Evolutionary conservation across 2,329 filamentous ascomycete genomes (phyloP).

Genomic region (Hypomyces rosellus): DNA sequence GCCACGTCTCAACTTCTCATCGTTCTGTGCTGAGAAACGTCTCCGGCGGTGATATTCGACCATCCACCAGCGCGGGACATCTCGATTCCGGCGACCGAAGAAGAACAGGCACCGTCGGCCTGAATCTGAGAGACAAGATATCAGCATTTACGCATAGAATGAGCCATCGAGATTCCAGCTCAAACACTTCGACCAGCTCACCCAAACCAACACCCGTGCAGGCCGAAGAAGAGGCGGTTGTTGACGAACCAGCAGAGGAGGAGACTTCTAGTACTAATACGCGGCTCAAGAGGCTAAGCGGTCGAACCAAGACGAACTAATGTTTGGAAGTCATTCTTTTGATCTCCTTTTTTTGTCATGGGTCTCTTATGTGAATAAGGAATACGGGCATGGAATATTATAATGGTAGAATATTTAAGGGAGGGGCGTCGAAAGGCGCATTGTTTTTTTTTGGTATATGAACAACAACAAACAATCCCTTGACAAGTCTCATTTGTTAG

Average conservation of each 20-base stretch:
- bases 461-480: no score
- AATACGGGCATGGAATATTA: no score
- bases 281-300: not conserved
- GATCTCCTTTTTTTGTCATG: no score
- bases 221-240: not conserved
- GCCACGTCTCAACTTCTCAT: slow-evolving; percentile 18
- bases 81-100: slow-evolving; percentile 20
- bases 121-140: slow-evolving; percentile 31
- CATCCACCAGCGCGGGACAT: slow-evolving; percentile 27
- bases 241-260: not conserved
- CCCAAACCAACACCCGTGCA: not conserved
- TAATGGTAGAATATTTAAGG: no score
- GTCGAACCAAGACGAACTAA: not conserved
- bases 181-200: not conserved
- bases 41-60: slow-evolving; percentile 19
- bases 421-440: no score
- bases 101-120: slow-evolving; percentile 23
- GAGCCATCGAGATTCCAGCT: slow-evolving; percentile 19
- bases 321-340: no score
- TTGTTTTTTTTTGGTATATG: no score
- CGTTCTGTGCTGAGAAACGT: slow-evolving; percentile 13
- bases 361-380: no score
- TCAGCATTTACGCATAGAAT: slow-evolving; percentile 27
- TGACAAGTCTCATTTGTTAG: no score
- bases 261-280: not conserved